phyloP scores from a whole-genome alignment of 2,329 filamentous ascomycete species.

The Cladobotryum mycophilum region DNA sequence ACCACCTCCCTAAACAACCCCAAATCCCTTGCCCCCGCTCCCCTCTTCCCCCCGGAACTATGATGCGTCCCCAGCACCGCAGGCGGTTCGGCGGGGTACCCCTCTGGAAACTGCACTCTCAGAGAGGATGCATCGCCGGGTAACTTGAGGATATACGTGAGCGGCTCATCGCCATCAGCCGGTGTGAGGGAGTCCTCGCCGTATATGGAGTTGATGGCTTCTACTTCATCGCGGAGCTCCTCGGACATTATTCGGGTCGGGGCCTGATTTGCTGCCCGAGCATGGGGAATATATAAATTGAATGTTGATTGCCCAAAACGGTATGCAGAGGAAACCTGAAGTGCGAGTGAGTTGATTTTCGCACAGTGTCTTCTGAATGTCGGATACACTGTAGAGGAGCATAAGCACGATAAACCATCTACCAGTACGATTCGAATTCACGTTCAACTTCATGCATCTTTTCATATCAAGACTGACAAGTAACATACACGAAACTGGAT shows the following conservation, averaged over 20 bases:
- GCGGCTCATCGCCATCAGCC: constrained; percentile 25
- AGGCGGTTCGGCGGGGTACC: constrained; percentile 72
- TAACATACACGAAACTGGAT: constrained; percentile 19
- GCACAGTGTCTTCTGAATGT: constrained; percentile 3
- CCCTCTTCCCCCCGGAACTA: constrained; percentile 65
- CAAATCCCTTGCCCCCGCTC: constrained; percentile 67
- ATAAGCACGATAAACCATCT: no score
- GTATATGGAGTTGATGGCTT: constrained; percentile 81
- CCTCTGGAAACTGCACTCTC: constrained; percentile 59
- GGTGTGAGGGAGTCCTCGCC: constrained; percentile 56
- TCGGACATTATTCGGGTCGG: constrained; percentile 41
- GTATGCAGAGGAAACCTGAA: no score
- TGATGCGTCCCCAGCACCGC: constrained; percentile 73
- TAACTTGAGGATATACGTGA: constrained; percentile 57
- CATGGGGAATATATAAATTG: constrained; percentile 1
- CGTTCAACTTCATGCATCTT: not conserved
- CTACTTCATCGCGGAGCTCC: constrained; percentile 65
- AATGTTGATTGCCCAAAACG: no score
- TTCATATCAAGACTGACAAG: not conserved
- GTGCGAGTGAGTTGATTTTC: constrained; percentile 7
- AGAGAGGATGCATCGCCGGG: constrained; percentile 56
- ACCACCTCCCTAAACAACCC: constrained; percentile 62
- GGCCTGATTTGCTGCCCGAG: not conserved
- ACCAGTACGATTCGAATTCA: not conserved
- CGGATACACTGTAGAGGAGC: constrained; percentile 1